Evolutionary conservation across 2,329 filamentous ascomycete genomes (phyloP).

Genomic region (Dryadomyces quercivorus): DNA sequence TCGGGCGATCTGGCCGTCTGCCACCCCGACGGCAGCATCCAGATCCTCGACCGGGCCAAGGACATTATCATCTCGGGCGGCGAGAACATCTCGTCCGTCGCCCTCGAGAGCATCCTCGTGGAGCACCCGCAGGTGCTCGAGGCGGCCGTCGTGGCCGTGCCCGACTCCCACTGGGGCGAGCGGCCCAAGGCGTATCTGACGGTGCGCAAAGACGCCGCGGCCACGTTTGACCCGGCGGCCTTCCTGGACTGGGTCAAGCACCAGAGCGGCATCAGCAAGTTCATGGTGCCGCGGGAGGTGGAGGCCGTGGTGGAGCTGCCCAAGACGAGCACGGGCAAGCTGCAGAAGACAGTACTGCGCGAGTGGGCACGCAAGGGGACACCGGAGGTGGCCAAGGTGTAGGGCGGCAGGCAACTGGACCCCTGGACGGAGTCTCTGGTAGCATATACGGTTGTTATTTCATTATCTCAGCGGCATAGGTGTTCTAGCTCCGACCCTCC

Average conservation of each 20-base stretch:
- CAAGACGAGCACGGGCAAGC: slow-evolving; percentile 94
- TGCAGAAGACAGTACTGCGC: slow-evolving; percentile 86
- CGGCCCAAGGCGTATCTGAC: slow-evolving; percentile 91
- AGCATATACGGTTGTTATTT: too few species aligned
- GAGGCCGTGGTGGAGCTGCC: slow-evolving; percentile 80
- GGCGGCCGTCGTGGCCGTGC: slow-evolving; percentile 77
- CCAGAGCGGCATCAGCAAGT: slow-evolving; percentile 70
- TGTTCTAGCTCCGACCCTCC: too few species aligned
- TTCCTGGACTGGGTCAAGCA: slow-evolving; percentile 80
- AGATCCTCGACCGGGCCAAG: slow-evolving; percentile 89
- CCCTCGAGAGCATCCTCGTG: slow-evolving; percentile 78
- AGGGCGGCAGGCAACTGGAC: neutral
- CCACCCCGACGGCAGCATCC: slow-evolving; percentile 80
- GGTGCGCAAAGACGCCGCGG: slow-evolving; percentile 38
- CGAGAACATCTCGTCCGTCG: slow-evolving; percentile 92
- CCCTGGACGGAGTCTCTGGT: too few species aligned
- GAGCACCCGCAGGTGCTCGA: slow-evolving; percentile 85
- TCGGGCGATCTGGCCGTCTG: slow-evolving; percentile 88
- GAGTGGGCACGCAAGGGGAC: slow-evolving; percentile 52
- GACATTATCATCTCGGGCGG: slow-evolving; percentile 98
- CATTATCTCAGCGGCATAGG: too few species aligned
- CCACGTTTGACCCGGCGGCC: slow-evolving; percentile 45
- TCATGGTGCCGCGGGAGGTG: slow-evolving; percentile 68
- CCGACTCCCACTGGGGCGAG: slow-evolving; percentile 89
- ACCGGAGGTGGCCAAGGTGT: slow-evolving; percentile 1